These are phyloP conservation scores for Mycena chlorophos DNA, from an alignment of 768 basidiomycete genomes.

Conservation along the genomic window DNA sequence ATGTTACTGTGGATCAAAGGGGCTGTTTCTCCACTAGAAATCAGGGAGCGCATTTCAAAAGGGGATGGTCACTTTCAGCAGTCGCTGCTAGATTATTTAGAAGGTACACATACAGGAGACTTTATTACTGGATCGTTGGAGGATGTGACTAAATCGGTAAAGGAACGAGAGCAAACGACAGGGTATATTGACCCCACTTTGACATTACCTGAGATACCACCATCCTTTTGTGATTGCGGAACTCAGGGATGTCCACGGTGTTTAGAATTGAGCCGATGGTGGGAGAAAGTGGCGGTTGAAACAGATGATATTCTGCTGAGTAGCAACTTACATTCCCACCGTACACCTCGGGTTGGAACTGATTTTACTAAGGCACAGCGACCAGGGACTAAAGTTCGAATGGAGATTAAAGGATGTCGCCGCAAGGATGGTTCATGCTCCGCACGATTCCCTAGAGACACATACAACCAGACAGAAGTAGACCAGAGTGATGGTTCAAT, in stretches of 20 bases:
- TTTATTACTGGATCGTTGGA: not conserved
- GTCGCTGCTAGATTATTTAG: conserved; percentile 25
- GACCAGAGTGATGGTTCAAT: conserved; percentile 26
- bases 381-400: not conserved
- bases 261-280: not conserved
- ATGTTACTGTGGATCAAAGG: conserved; percentile 27
- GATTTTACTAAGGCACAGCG: not conserved
- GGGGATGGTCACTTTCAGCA: conserved; percentile 9
- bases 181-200: not conserved
- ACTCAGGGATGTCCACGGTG: too few relatives aligned
- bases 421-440: not conserved
- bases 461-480: conserved; percentile 10
- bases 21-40: conserved; percentile 18
- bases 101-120: not conserved
- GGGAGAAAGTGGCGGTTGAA: not conserved
- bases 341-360: not conserved
- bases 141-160: not conserved
- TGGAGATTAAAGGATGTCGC: not conserved
- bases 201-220: not conserved
- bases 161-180: not conserved
- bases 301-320: not conserved
- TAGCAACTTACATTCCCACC: not conserved
- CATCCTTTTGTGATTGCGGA: not conserved
- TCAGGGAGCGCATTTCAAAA: conserved; percentile 12
- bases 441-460: not conserved